Base-by-base conservation (phyloP, 345 rosid genomes). In the Sonneratia caseolaris region DNA sequence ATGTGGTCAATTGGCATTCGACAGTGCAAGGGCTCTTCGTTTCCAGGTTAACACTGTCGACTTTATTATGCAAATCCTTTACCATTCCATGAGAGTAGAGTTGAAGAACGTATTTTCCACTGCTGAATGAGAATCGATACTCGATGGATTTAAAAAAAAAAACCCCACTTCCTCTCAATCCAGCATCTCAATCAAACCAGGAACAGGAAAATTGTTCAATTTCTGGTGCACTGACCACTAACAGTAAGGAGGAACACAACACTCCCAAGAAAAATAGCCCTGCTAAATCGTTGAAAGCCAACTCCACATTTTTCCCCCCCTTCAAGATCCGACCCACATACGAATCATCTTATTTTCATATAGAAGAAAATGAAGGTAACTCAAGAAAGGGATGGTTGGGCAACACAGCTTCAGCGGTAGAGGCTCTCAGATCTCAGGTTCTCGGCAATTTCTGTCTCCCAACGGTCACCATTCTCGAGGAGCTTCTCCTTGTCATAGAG, bases 391-490 rank as follows among this genome's bases (percentile, higher is more conserved):
- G 18, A n/a, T 7, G 15, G 7, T 16, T 45, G 53, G 36, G 61
- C 61, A 45, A 40, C 55, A 21, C 45, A 47, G 55, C 5, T 78
- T 87, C 81, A 96, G 70, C 98, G 93, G 73, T 91, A 92, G 68
- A 88, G 98, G 81, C 98, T 91, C 84, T 92, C 98, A 36, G 96
- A 89, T 80, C 91, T 89, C 74, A 95, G 91, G 86, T 95, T 95
- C 84, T 96, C 96, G 0, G 98, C 97, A 55, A 92, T 96, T 92
- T 92, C 97, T 1, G 95, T 87, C 80, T 96, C 98, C 99, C 98
- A 95, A 19, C 94, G 81, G 79, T 92, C 98, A 27, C 99, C 98
- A 42, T 95, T 95, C 82, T 95, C 97, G 21, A 92, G 97, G 75
- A 92, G 83, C 82, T 95, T 95, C 87, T 92, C 99, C 78, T 96